Evolutionary conservation across 495 filamentous ascomycete genomes (phyloP).

Genomic region (Trichoderma gamsii): DNA sequence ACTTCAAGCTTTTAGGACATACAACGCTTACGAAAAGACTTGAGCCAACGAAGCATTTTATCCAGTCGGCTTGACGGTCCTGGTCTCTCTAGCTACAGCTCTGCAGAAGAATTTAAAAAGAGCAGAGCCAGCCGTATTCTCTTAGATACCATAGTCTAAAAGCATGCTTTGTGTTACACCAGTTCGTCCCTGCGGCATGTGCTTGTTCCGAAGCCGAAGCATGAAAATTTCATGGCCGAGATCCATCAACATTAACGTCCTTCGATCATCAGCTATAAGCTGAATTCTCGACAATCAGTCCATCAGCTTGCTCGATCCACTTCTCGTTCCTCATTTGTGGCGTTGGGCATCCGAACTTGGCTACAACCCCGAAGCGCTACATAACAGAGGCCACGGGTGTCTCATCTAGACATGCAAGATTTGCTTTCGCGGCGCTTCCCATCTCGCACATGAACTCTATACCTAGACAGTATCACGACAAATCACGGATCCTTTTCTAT

Average conservation of each 20-base stretch:
- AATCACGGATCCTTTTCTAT: not conserved
- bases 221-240: not conserved
- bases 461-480: not conserved
- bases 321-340: not conserved
- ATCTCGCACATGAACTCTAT: not conserved
- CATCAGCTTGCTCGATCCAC: not conserved
- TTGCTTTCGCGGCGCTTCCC: not conserved
- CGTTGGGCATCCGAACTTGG: not conserved
- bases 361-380: not conserved
- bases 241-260: not conserved
- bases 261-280: not conserved
- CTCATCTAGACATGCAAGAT: not conserved
- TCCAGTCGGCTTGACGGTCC: too few relatives aligned
- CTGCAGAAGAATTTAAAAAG: not conserved
- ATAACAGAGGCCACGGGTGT: not conserved
- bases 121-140: not conserved
- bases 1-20: not conserved
- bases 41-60: too few relatives aligned
- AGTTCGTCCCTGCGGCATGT: not conserved
- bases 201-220: not conserved
- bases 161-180: not conserved
- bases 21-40: not conserved
- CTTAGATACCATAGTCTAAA: not conserved
- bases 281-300: not conserved
- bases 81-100: too few relatives aligned